phyloP scores from a whole-genome alignment of 2,329 filamentous ascomycete species.

The Xylariaceae sp. region DNA sequence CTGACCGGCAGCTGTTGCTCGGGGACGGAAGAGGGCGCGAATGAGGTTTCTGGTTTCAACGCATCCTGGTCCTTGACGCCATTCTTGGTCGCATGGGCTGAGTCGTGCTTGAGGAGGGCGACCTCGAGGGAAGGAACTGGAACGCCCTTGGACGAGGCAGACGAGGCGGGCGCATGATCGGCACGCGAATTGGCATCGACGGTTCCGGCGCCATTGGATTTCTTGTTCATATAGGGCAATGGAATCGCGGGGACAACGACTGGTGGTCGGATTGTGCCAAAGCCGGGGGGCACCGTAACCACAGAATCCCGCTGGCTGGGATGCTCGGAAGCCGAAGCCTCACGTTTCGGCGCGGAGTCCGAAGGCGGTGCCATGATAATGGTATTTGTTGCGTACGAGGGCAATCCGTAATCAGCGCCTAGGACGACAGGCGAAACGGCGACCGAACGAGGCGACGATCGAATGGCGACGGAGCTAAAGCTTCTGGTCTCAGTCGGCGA shows the following conservation, averaged over 20 bases:
- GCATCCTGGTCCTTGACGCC: conserved; percentile 24
- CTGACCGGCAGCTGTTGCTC: conserved; percentile 13
- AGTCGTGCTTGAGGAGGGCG: conserved; percentile 27
- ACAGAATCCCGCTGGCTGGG: conserved; percentile 23
- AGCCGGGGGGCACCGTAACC: conserved; percentile 11
- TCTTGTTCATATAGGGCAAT: conserved; percentile 29
- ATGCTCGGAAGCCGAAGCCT: conserved; percentile 25
- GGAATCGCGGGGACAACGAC: conserved; percentile 33
- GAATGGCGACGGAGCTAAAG: not conserved
- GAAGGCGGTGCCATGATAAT: conserved; percentile 28
- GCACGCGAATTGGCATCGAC: conserved; percentile 11
- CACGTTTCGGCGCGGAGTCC: conserved; percentile 27
- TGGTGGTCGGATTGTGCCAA: conserved; percentile 22
- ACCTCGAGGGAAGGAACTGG: conserved; percentile 32
- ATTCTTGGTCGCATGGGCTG: conserved; percentile 20
- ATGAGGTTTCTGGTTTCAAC: conserved; percentile 26
- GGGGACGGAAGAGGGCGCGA: conserved; percentile 10
- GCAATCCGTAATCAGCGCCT: conserved; percentile 7
- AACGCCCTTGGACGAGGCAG: conserved; percentile 22
- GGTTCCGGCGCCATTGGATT: conserved; percentile 17
- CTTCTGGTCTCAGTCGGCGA: not conserved
- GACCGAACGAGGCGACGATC: not conserved
- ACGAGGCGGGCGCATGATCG: conserved; percentile 17
- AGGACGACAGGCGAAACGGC: not conserved
- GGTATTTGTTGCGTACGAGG: not conserved